Evolutionary conservation across 148 eudicot genomes (phyloP).

Genomic region (Spergularia bocconei): DNA sequence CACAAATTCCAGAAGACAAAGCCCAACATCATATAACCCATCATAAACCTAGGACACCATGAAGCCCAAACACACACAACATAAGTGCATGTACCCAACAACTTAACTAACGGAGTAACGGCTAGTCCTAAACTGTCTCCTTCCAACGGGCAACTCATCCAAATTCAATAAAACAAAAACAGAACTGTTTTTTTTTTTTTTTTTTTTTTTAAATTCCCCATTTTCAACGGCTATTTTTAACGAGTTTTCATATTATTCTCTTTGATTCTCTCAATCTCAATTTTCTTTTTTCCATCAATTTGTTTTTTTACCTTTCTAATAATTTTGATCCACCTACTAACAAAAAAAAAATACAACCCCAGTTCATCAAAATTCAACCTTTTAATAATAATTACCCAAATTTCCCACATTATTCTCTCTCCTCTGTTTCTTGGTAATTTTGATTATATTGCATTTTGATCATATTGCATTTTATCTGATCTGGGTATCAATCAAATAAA

Average conservation of each 20-base stretch:
- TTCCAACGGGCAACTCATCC: conserved; percentile 31
- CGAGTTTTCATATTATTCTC: conserved; percentile 2
- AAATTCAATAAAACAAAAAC: background rate
- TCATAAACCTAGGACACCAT: background rate
- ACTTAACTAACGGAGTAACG: conserved; percentile 16
- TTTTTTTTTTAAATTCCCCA: background rate
- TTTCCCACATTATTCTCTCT: background rate
- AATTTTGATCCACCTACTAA: conserved; percentile 12
- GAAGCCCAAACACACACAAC: background rate
- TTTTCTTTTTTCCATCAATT: background rate
- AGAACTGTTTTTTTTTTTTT: background rate
- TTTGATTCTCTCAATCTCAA: background rate
- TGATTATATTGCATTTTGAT: background rate
- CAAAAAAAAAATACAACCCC: conserved; percentile 11
- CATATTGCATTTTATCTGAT: conserved; percentile 1
- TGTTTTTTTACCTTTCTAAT: background rate
- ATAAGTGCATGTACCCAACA: background rate
- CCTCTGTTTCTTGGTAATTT: background rate
- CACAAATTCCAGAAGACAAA: too few species aligned
- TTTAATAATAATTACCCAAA: background rate
- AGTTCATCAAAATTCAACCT: conserved; percentile 13
- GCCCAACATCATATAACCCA: too few species aligned
- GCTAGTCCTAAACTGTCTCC: conserved; percentile 17
- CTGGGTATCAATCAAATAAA: background rate
- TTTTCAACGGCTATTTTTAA: conserved; percentile 35